Evolutionary conservation across 805 yeast genomes (phyloP).

Genomic region (Cyberlindnera xishuangbannaensis): DNA sequence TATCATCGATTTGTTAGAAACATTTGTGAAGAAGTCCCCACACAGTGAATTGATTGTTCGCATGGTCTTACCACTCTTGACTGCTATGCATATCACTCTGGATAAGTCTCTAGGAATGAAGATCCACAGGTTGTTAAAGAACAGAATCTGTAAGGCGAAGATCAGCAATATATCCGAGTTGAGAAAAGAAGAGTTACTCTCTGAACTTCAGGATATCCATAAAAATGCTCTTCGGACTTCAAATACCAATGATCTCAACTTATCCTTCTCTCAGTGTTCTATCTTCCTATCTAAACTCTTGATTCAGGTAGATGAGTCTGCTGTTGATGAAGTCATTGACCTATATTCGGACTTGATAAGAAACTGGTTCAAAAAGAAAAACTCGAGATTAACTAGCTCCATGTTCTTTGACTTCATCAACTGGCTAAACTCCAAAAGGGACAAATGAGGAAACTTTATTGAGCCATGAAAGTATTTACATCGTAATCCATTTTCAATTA

Average conservation of each 20-base stretch:
- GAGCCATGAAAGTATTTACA: no score
- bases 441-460: no score
- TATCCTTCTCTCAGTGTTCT: constrained; percentile 55
- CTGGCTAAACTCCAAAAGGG: constrained; percentile 56
- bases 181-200: constrained; percentile 22
- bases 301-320: constrained; percentile 29
- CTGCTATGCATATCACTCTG: constrained; percentile 57
- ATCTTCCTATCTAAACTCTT: constrained; percentile 58
- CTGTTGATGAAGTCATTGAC: constrained; percentile 42
- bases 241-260: constrained; percentile 30
- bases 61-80: constrained; percentile 50
- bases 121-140: constrained; percentile 65
- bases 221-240: constrained; percentile 30
- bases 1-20: constrained; percentile 70
- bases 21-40: constrained; percentile 38
- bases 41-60: constrained; percentile 32
- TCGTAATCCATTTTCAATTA: no score
- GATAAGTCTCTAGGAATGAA: constrained; percentile 69
- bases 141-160: constrained; percentile 48
- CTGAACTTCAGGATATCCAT: constrained; percentile 37
- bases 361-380: constrained; percentile 49
- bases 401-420: constrained; percentile 75
- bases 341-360: constrained; percentile 52
- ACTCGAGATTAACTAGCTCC: constrained; percentile 44
- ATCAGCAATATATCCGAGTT: constrained; percentile 14